Evolutionary conservation across 1,284 basidiomycete genomes (phyloP).

Genomic region (Malassezia slooffiae): DNA sequence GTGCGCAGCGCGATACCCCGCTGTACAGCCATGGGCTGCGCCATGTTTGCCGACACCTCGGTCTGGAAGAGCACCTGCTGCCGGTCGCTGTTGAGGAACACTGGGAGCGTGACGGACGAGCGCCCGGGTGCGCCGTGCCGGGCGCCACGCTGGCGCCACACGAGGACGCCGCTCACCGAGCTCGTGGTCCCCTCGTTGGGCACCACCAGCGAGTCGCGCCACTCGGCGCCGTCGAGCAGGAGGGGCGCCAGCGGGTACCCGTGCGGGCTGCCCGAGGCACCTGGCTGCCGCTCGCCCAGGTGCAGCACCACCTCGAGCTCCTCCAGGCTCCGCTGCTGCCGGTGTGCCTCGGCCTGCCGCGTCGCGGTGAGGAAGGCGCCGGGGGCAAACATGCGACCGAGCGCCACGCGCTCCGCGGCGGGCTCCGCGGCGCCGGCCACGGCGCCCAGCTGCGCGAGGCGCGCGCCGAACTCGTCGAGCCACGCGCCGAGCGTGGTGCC

Average conservation of each 20-base stretch:
- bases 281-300: conserved; percentile 70
- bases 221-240: conserved; percentile 37
- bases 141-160: conserved; percentile 19
- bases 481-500: conserved; percentile 30
- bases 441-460: conserved; percentile 23
- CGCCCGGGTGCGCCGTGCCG: conserved; percentile 2
- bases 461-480: conserved; percentile 32
- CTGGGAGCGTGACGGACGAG: conserved; percentile 77
- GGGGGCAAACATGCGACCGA: conserved; percentile 34
- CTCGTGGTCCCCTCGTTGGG: conserved; percentile 29
- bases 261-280: conserved; percentile 44
- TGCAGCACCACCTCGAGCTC: conserved; percentile 43
- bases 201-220: conserved; percentile 17
- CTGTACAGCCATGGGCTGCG: conserved; percentile 23
- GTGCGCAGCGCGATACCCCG: conserved; percentile 41
- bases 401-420: conserved; percentile 26
- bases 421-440: neutral
- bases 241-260: conserved; percentile 26
- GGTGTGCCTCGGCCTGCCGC: conserved; percentile 36
- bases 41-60: conserved; percentile 53
- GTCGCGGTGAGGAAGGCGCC: conserved; percentile 44
- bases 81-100: conserved; percentile 82
- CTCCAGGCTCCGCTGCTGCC: conserved; percentile 27
- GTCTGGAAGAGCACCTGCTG: conserved; percentile 79
- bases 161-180: conserved; percentile 26